These are phyloP conservation scores for Lactuca sativa DNA, from an alignment of 129 eudicot genomes.

Conservation along the genomic window DNA sequence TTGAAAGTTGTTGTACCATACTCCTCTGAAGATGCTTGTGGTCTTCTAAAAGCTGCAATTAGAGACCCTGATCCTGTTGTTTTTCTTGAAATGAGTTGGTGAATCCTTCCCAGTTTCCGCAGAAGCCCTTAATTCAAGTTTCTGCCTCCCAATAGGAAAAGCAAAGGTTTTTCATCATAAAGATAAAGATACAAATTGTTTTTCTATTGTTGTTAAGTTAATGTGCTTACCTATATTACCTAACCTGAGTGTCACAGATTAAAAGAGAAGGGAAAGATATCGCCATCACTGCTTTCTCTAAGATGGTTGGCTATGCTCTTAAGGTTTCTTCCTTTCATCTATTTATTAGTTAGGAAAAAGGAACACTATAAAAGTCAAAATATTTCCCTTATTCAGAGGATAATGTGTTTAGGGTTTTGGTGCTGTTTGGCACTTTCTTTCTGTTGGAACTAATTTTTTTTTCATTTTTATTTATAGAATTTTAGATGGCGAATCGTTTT, in stretches of 20 bases:
- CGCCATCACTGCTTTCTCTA: constrained; percentile 75
- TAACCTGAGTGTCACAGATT: constrained; percentile 41
- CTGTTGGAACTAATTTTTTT: too few species aligned
- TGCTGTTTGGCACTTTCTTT: too few species aligned
- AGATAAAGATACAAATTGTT: neutral
- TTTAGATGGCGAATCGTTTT: too few species aligned
- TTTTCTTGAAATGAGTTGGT: constrained; percentile 66
- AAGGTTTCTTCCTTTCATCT: constrained; percentile 36
- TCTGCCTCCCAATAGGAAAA: constrained; percentile 71
- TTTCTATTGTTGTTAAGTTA: neutral
- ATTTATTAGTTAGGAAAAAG: neutral
- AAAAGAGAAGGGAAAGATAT: constrained; percentile 75
- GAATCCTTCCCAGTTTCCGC: constrained; percentile 68
- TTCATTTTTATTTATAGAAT: too few species aligned
- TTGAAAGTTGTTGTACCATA: constrained; percentile 66
- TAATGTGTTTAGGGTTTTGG: too few species aligned
- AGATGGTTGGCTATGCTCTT: constrained; percentile 86
- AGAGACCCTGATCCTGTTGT: constrained; percentile 77
- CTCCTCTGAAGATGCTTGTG: constrained; percentile 80
- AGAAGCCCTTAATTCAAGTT: constrained; percentile 57
- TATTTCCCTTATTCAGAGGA: neutral
- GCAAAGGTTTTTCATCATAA: constrained; percentile 46
- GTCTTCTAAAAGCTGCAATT: constrained; percentile 72
- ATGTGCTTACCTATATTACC: neutral
- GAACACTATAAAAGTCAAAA: neutral